A percentile compares a stretch with the other conserved stretches of the same genome.
Evolutionary conservation across 306 rosid genomes (phyloP).

Genomic region (Hylodesmum podocarpum): DNA sequence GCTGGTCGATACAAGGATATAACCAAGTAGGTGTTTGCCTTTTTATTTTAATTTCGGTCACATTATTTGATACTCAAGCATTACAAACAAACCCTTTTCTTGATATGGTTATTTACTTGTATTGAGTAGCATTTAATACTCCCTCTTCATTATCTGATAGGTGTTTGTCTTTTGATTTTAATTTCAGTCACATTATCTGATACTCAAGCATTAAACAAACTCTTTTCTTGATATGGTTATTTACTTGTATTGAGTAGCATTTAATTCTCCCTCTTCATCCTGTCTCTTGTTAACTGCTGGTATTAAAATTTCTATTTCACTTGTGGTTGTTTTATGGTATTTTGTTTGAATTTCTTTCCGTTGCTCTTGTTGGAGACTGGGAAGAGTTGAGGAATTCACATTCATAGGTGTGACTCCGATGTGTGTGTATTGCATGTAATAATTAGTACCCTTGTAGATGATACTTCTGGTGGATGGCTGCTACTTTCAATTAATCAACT

Average conservation of each 20-base stretch:
- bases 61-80: neutral
- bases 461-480: neutral
- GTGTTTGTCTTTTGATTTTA: neutral
- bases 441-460: neutral
- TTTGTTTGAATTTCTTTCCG: slow-evolving; percentile 5
- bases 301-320: neutral
- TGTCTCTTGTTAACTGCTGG: neutral
- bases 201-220: neutral
- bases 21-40: slow-evolving; percentile 56
- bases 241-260: neutral
- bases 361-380: slow-evolving; percentile 11
- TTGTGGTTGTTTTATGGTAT: neutral
- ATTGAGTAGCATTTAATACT: neutral
- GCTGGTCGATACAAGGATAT: slow-evolving; percentile 88
- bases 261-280: neutral
- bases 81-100: neutral
- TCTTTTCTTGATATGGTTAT: neutral
- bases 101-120: neutral
- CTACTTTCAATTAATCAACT: neutral
- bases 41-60: slow-evolving; percentile 5
- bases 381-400: neutral
- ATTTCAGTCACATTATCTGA: neutral
- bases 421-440: neutral
- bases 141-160: neutral
- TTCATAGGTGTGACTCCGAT: neutral